phyloP scores from a whole-genome alignment of 768 basidiomycete genomes.

The Mycena epipterygia region DNA sequence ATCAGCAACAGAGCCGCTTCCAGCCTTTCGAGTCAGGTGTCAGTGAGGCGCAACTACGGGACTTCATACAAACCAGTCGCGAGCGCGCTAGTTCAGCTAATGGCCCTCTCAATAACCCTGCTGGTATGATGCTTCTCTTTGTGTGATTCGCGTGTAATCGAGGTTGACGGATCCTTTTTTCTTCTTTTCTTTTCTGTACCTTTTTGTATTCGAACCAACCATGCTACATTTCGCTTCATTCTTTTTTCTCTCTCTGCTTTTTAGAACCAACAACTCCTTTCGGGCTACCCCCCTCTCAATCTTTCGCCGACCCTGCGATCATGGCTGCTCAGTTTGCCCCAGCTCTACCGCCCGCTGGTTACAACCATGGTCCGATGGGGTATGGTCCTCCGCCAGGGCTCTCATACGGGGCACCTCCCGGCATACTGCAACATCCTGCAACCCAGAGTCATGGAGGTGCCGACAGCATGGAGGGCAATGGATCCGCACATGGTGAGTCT shows the following conservation, averaged over 20 bases:
- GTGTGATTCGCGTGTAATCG: constrained; percentile 48
- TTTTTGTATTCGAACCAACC: constrained; percentile 40
- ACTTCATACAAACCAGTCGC: constrained; percentile 80
- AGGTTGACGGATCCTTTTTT: constrained; percentile 48
- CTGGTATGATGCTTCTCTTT: constrained; percentile 65
- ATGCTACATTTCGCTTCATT: constrained; percentile 40
- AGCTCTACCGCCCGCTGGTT: constrained; percentile 48
- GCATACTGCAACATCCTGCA: constrained; percentile 41
- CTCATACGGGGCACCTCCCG: constrained; percentile 54
- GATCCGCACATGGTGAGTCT: constrained; percentile 77
- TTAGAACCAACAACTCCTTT: constrained; percentile 52
- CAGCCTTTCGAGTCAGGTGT: constrained; percentile 69
- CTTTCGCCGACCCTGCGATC: constrained; percentile 83
- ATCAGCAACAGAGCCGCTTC: constrained; percentile 59
- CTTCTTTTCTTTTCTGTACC: constrained; percentile 40
- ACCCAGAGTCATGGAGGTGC: constrained; percentile 44
- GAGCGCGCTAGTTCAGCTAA: constrained; percentile 59
- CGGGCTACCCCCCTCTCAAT: constrained; percentile 52
- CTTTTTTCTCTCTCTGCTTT: constrained; percentile 28
- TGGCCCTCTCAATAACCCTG: constrained; percentile 46
- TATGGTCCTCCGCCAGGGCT: constrained; percentile 82
- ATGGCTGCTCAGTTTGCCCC: constrained; percentile 80
- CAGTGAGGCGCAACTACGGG: constrained; percentile 83
- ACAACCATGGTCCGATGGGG: constrained; percentile 46
- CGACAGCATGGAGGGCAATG: constrained; percentile 48